phyloP scores from a whole-genome alignment of 2,329 filamentous ascomycete species.

The Talaromyces sp. region DNA sequence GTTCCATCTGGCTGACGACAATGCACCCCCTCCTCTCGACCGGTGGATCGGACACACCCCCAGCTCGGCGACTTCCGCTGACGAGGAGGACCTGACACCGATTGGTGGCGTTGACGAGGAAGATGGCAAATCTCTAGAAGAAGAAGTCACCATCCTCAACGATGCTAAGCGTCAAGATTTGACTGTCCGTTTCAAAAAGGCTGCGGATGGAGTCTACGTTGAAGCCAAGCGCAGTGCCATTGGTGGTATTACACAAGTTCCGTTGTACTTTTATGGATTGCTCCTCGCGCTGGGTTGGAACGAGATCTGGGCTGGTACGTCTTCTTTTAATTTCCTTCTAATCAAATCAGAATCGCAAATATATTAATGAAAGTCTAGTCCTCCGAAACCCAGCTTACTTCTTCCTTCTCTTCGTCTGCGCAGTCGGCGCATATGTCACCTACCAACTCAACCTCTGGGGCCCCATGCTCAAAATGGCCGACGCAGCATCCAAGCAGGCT shows the following conservation, averaged over 20 bases:
- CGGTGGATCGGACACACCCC: conserved; percentile 80
- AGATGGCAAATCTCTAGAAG: conserved; percentile 88
- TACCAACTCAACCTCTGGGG: conserved; percentile 94
- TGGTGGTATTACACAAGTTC: conserved; percentile 89
- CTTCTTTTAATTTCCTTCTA: not conserved
- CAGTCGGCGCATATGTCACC: conserved; percentile 77
- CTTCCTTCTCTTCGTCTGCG: conserved; percentile 75
- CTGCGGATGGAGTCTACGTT: conserved; percentile 93
- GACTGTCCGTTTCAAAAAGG: conserved; percentile 95
- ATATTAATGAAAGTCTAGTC: conserved; percentile 54
- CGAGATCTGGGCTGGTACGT: conserved; percentile 86
- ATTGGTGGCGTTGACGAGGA: conserved; percentile 95
- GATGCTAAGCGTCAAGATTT: conserved; percentile 89
- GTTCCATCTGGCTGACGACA: conserved; percentile 74
- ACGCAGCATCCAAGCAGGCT: conserved; percentile 81
- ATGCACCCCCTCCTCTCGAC: conserved; percentile 74
- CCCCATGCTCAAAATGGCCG: conserved; percentile 91
- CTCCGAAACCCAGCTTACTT: conserved; percentile 92
- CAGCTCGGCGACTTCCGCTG: conserved; percentile 67
- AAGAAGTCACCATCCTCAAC: conserved; percentile 92
- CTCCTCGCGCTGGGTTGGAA: conserved; percentile 96
- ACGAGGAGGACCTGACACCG: conserved; percentile 83
- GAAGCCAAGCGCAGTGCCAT: conserved; percentile 97
- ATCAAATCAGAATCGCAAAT: not conserved
- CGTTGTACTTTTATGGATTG: conserved; percentile 88